These are phyloP conservation scores for Protomyces pachydermus DNA, from an alignment of 1,139 yeast species.

Conservation along the genomic window DNA sequence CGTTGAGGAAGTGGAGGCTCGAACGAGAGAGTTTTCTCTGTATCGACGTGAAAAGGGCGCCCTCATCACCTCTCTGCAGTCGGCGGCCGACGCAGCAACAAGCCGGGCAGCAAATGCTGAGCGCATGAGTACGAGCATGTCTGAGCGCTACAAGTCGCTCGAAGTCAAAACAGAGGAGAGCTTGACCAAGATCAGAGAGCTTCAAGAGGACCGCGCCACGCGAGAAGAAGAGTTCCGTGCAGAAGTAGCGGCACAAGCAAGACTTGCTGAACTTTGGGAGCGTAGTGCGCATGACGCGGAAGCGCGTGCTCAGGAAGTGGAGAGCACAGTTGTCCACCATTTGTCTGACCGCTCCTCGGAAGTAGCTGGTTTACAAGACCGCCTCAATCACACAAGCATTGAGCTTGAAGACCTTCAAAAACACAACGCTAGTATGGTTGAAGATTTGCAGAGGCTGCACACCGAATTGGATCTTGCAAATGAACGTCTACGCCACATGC, in stretches of 20 bases:
- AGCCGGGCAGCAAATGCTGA: conserved; percentile 29
- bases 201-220: conserved; percentile 48
- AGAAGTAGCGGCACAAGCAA: conserved; percentile 62
- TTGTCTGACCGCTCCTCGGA: conserved; percentile 38
- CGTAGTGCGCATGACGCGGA: conserved; percentile 41
- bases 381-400: conserved; percentile 36
- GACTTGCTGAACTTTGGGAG: conserved; percentile 57
- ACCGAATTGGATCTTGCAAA: conserved; percentile 27
- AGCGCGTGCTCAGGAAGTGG: conserved; percentile 43
- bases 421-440: conserved; percentile 38
- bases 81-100: conserved; percentile 41
- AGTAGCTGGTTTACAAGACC: conserved; percentile 37
- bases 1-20: conserved; percentile 40
- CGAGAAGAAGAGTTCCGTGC: conserved; percentile 54
- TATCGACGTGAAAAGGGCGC: conserved; percentile 42
- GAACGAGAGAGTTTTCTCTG: conserved; percentile 40
- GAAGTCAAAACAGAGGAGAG: conserved; percentile 43
- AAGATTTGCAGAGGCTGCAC: conserved; percentile 32
- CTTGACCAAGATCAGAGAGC: conserved; percentile 44
- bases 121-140: conserved; percentile 35
- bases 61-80: conserved; percentile 37
- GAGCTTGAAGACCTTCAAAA: conserved; percentile 36
- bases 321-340: conserved; percentile 44
- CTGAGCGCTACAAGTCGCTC: conserved; percentile 41
- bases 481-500: conserved; percentile 24